A percentile compares a stretch with the other conserved stretches of the same genome.
phyloP scores from a whole-genome alignment of 2,329 filamentous ascomycete species.

The Pseudogymnoascus sp. region DNA sequence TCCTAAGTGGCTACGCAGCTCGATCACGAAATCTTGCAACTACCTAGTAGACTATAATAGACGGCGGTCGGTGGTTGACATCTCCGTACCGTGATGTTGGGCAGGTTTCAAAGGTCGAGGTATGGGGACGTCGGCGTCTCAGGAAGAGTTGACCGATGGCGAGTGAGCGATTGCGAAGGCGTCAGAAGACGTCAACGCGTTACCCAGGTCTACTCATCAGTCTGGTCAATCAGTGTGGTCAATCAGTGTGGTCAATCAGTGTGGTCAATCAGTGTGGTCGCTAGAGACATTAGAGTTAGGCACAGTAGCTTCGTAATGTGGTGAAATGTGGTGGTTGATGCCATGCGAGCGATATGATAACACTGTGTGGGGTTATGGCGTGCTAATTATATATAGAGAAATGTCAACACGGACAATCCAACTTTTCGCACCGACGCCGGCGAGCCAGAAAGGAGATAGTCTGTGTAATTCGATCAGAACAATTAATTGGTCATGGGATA shows the following conservation, averaged over 20 bases:
- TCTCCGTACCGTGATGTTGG: neutral
- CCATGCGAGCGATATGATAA: neutral
- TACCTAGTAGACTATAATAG: neutral
- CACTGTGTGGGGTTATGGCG: conserved; percentile 6
- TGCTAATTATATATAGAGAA: conserved; percentile 2
- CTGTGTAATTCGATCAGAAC: neutral
- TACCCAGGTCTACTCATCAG: neutral
- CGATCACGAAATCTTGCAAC: neutral
- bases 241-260: neutral
- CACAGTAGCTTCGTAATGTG: conserved; percentile 1
- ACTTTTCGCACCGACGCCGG: neutral
- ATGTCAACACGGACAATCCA: conserved; percentile 3
- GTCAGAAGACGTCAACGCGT: neutral
- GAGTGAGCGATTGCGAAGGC: neutral
- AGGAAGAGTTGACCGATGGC: neutral
- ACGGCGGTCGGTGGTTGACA: conserved; percentile 1
- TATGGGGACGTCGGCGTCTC: neutral
- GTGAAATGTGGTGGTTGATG: conserved; percentile 4
- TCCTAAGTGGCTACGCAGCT: neutral
- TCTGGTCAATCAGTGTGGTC: neutral
- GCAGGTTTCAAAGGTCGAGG: neutral
- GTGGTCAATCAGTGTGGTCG: neutral
- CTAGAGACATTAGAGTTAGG: neutral
- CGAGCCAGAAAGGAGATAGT: neutral
- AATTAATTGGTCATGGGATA: conserved; percentile 5